A percentile compares a stretch with the other conserved stretches of the same genome.
These are phyloP conservation scores for Triglochin maritima DNA, from an alignment of 106 monocot species.

Conservation along the genomic window DNA sequence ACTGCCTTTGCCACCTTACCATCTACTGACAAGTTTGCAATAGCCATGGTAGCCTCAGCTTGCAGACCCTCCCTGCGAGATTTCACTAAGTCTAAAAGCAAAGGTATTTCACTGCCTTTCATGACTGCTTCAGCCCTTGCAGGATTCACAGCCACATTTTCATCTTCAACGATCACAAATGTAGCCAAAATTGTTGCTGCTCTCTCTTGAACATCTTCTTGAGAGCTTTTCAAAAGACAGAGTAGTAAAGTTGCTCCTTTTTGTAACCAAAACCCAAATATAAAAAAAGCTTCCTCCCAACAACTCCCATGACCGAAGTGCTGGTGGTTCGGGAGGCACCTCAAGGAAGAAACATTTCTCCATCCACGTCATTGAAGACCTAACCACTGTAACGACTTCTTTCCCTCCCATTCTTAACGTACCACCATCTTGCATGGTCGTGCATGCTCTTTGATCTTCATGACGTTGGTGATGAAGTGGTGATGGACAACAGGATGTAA, in stretches of 20 bases:
- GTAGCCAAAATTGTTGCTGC: constrained; percentile 82
- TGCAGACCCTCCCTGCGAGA: constrained; percentile 72
- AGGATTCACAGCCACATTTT: constrained; percentile 67
- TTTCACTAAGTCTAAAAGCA: constrained; percentile 73
- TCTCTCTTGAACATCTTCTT: constrained; percentile 93
- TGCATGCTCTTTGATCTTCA: too few relatives aligned
- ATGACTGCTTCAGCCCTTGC: constrained; percentile 82
- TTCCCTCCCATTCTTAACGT: too few relatives aligned
- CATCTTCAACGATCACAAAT: constrained; percentile 93
- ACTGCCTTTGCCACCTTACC: constrained; percentile 95
- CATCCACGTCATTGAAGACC: too few relatives aligned
- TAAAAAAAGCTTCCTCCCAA: neutral
- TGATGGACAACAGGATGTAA: too few relatives aligned
- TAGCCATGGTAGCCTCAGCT: constrained; percentile 95
- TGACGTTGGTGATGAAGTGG: too few relatives aligned
- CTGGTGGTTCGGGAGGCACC: too few relatives aligned
- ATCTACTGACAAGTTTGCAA: constrained; percentile 93
- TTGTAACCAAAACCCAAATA: constrained; percentile 54
- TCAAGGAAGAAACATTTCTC: too few relatives aligned
- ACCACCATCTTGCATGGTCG: too few relatives aligned
- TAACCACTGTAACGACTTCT: too few relatives aligned
- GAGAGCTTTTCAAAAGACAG: constrained; percentile 49
- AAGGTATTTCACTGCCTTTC: constrained; percentile 66
- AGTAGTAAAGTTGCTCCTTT: constrained; percentile 63
- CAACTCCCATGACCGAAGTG: too few relatives aligned